Percentiles rank a stretch among this genome's conserved stretches.
These are phyloP conservation scores for Eucalyptus erythrocorys DNA, from an alignment of 345 rosid species.

Conservation along the genomic window DNA sequence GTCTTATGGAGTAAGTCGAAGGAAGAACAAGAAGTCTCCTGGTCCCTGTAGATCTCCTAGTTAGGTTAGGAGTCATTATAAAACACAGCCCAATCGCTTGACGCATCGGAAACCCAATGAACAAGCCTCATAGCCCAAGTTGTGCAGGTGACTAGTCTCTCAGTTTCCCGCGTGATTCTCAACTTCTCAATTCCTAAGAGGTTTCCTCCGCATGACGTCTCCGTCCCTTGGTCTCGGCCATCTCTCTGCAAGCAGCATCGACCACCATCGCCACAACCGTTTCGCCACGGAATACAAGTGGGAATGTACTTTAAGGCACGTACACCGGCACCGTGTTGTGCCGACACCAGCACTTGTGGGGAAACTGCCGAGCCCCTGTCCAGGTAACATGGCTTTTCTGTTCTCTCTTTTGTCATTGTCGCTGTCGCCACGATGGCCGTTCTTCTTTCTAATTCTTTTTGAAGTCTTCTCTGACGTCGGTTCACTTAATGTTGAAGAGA, in stretches of 20 bases:
- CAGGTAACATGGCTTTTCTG: not conserved
- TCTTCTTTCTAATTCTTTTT: not conserved
- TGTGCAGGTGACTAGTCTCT: rapidly evolving
- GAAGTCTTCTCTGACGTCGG: not conserved
- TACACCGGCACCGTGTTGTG: not conserved
- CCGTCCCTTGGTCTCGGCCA: not conserved
- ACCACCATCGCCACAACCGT: not conserved
- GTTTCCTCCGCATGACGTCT: not conserved
- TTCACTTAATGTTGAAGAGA: not conserved
- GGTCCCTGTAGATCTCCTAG: not conserved
- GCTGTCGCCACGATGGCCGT: not conserved
- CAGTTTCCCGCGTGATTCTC: not conserved
- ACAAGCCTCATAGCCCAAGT: not conserved
- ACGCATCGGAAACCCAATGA: not conserved
- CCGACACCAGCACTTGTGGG: not conserved
- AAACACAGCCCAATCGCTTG: not conserved
- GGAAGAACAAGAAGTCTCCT: not conserved
- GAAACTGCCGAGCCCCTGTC: not conserved
- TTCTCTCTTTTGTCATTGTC: not conserved
- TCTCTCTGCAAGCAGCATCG: not conserved
- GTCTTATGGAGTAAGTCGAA: not conserved
- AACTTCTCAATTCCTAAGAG: not conserved
- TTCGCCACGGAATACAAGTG: not conserved
- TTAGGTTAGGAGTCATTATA: not conserved
- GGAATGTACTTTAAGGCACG: not conserved